Evolutionary conservation across 2,329 filamentous ascomycete species (phyloP), one percentile per base, ranked within the genome.

Genomic region (Diaporthe destruens): DNA sequence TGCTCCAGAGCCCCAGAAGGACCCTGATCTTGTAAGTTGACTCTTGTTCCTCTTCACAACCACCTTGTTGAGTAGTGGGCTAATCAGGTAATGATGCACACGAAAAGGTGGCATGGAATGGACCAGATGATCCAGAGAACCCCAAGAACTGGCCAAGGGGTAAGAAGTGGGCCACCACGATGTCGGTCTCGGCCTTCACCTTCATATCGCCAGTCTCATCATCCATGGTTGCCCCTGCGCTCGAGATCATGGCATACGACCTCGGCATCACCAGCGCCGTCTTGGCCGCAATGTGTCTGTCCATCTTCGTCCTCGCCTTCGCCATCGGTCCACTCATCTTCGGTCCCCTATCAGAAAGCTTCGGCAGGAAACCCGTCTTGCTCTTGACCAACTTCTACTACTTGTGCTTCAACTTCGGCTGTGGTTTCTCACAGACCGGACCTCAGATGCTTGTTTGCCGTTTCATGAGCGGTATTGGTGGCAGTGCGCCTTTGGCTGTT

Each of bases 301-400:
- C 87, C 3, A 84, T 88, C 61, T 89, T 89, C 74, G 80, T 89
- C n/a, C 81, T 89, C 2, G 87, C 86, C 7, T 89, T 87, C 77
- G 86, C 86, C 2, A 77, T 89, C 36, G 87, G 85, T 0, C 87
- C 86, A 3, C 80, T 89, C 12, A 81, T 87, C 73, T 81, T 86
- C 51, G 87, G 84, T 0, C 88, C 87, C 0, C 76, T 89, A 4
- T 88, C 85, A 4, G 88, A 90, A 76, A 81, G 89, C 14, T 90
- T 86, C 75, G 88, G 88, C 11, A 84, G 88, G 42, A 84, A 87
- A 3, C 82, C 85, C 11, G 81, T 89, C 1, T 80, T 90, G 3
- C 88, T 90, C 74, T 74, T 85, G 12, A 81, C 87, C 57, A 63
- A 63, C 42, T 47, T 63, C 16, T 32, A n/a, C 42, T 63, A 63